These are phyloP conservation scores for Spathaspora passalidarum DNA, from an alignment of 805 yeast species.

Conservation along the genomic window DNA sequence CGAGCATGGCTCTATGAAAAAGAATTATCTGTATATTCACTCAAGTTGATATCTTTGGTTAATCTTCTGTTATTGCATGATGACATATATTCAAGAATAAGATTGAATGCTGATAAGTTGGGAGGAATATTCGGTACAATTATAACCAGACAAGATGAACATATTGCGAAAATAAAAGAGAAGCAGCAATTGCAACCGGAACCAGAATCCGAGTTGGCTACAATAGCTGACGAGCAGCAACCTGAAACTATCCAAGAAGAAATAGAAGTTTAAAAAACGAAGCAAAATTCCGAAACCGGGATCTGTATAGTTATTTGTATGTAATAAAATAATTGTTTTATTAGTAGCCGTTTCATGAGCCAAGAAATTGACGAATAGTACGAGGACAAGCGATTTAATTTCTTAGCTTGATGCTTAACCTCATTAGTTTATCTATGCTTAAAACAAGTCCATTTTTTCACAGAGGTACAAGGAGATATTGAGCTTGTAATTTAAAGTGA, in stretches of 20 bases:
- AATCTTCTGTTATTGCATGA: constrained; percentile 29
- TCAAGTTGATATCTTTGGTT: constrained; percentile 36
- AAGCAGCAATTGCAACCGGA: neutral
- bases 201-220: neutral
- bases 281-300: too few species aligned
- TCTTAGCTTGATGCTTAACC: too few species aligned
- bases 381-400: too few species aligned
- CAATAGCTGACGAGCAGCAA: neutral
- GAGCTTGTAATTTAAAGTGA: too few species aligned
- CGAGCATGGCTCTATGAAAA: constrained; percentile 37
- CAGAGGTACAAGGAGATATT: too few species aligned
- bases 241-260: neutral
- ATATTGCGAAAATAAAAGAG: constrained; percentile 1
- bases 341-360: too few species aligned
- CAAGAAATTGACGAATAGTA: too few species aligned
- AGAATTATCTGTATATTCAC: constrained; percentile 38
- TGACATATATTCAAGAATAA: constrained; percentile 26
- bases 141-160: constrained; percentile 9
- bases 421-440: too few species aligned
- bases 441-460: too few species aligned
- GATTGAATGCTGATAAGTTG: constrained; percentile 31
- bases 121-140: constrained; percentile 32
- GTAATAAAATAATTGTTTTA: too few species aligned
- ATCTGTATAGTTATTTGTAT: too few species aligned
- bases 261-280: too few species aligned